phyloP scores from a whole-genome alignment of 2,329 filamentous ascomycete genomes.

The Cordyceps fumosorosea region DNA sequence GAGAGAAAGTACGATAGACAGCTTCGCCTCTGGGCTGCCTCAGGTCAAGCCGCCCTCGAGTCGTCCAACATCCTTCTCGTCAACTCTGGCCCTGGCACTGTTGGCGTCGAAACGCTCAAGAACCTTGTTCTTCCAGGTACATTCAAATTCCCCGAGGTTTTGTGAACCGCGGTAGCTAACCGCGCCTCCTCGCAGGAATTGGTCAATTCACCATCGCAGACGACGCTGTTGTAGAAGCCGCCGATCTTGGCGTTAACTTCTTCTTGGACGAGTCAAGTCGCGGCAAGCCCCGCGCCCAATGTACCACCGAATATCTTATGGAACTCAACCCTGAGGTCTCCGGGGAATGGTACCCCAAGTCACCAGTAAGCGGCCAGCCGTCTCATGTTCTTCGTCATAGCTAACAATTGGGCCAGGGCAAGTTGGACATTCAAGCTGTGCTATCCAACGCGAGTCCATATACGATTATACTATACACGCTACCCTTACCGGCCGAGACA shows the following conservation, averaged over 20 bases:
- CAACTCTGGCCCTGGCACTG: slow-evolving; percentile 79
- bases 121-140: slow-evolving; percentile 87
- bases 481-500: slow-evolving; percentile 40
- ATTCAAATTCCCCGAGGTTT: slow-evolving; percentile 13
- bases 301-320: slow-evolving; percentile 66
- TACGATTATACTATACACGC: slow-evolving; percentile 49
- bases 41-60: slow-evolving; percentile 83
- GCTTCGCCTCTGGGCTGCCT: slow-evolving; percentile 89
- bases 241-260: slow-evolving; percentile 93
- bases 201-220: slow-evolving; percentile 90
- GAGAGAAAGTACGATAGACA: slow-evolving; percentile 88
- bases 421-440: slow-evolving; percentile 33
- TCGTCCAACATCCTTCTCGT: slow-evolving; percentile 85
- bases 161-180: background rate
- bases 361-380: slow-evolving; percentile 29
- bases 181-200: slow-evolving; percentile 51
- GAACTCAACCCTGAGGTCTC: slow-evolving; percentile 92
- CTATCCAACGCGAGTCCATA: slow-evolving; percentile 36
- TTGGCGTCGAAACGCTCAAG: slow-evolving; percentile 87
- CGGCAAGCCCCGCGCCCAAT: slow-evolving; percentile 71
- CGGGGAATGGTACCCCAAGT: slow-evolving; percentile 59
- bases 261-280: slow-evolving; percentile 78
- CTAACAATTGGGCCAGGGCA: slow-evolving; percentile 18
- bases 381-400: background rate
- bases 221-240: slow-evolving; percentile 65